These are phyloP conservation scores for Ricinus communis DNA, from an alignment of 345 rosid species.

Conservation along the genomic window DNA sequence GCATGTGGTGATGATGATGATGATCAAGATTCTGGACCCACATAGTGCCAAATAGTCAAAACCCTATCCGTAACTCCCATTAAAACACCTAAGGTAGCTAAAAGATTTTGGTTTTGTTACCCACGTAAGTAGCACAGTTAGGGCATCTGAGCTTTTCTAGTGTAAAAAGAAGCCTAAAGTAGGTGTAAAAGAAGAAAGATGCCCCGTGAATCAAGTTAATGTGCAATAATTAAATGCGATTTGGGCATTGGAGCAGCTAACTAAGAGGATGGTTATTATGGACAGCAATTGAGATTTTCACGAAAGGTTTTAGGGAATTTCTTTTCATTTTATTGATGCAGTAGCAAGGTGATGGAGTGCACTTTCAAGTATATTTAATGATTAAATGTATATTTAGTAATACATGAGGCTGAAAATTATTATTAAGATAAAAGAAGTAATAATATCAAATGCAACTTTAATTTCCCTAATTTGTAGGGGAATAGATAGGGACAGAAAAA, in stretches of 20 bases:
- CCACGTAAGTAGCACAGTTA: neutral
- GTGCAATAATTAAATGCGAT: constrained; percentile 15
- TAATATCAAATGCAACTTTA: neutral
- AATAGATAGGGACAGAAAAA: constrained; percentile 15
- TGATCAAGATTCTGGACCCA: constrained; percentile 8
- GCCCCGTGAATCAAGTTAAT: constrained; percentile 34
- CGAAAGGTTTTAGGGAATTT: no score
- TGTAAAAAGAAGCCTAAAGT: neutral
- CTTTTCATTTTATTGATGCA: no score
- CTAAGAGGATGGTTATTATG: no score
- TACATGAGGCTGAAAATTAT: no score
- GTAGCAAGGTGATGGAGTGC: no score
- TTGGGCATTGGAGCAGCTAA: neutral
- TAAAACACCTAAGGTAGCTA: no score
- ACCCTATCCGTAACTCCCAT: neutral
- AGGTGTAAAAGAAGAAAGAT: constrained; percentile 15
- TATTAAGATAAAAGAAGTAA: no score
- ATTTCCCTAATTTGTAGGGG: constrained; percentile 25
- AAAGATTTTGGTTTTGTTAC: no score
- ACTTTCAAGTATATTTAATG: no score
- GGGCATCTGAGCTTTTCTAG: no score
- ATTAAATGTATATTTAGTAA: no score
- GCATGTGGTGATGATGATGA: constrained; percentile 8
- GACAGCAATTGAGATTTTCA: no score
- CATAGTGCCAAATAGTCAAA: constrained; percentile 14